A percentile compares a stretch with the other conserved stretches of the same genome.
phyloP scores from a whole-genome alignment of 1,284 basidiomycete genomes.

The Mycena sp. region DNA sequence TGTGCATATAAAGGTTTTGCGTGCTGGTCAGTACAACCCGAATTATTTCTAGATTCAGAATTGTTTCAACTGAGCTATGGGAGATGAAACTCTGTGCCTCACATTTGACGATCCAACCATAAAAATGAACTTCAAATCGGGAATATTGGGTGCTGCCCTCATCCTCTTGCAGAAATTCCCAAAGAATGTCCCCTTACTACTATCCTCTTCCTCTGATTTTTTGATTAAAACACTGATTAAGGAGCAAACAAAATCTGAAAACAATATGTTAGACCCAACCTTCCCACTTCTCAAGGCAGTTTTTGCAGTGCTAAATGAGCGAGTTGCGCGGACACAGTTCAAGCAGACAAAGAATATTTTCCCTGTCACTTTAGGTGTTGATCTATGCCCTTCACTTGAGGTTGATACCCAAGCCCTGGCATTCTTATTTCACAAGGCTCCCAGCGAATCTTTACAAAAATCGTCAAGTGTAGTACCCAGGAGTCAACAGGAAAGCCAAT shows the following conservation, averaged over 20 bases:
- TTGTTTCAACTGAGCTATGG: not conserved
- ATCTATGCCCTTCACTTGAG: no score
- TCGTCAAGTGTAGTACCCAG: not conserved
- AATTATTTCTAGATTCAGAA: not conserved
- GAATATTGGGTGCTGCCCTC: no score
- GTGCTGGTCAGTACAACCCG: conserved; percentile 2
- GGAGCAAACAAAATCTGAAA: not conserved
- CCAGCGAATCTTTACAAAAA: not conserved
- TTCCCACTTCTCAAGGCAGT: not conserved
- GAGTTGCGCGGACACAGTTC: no score
- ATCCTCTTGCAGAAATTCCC: not conserved
- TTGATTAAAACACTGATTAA: not conserved
- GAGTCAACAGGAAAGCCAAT: not conserved
- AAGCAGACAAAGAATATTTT: no score
- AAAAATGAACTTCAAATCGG: no score
- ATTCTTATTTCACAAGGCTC: not conserved
- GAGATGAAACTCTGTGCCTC: not conserved
- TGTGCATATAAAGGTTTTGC: not conserved
- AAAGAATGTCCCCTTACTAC: not conserved
- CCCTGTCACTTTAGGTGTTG: no score
- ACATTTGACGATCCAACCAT: conserved; percentile 6
- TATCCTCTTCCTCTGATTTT: not conserved
- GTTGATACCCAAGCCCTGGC: no score
- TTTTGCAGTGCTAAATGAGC: not conserved
- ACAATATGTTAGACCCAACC: not conserved